phyloP scores from a whole-genome alignment of 1,139 yeast species.

The Taiozyma sp. region DNA sequence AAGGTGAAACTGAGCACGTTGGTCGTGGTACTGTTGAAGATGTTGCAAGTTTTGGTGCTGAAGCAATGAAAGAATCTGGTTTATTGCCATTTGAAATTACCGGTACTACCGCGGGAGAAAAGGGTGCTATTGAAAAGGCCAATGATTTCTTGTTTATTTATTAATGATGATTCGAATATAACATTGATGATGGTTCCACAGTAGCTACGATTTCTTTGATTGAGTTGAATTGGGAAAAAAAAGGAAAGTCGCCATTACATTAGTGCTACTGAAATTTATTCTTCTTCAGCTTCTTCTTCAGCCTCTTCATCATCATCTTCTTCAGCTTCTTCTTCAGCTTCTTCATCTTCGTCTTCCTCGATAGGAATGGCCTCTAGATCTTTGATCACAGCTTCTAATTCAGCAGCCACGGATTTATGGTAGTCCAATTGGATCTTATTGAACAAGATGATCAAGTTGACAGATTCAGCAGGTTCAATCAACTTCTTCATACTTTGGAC shows the following conservation, averaged over 20 bases:
- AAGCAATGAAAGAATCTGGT: slow-evolving; percentile 3
- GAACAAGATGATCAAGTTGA: slow-evolving; percentile 56
- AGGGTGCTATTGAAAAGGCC: slow-evolving; percentile 1
- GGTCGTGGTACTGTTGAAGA: slow-evolving; percentile 2
- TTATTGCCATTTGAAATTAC: slow-evolving; percentile 2
- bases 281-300: slow-evolving; percentile 14
- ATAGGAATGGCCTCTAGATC: slow-evolving; percentile 32
- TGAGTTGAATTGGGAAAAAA: too few relatives aligned
- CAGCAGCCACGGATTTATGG: slow-evolving; percentile 47
- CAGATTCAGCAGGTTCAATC: slow-evolving; percentile 59
- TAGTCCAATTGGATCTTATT: slow-evolving; percentile 64
- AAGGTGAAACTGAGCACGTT: slow-evolving; percentile 20
- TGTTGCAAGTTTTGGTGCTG: slow-evolving; percentile 1
- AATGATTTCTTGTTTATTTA: neutral
- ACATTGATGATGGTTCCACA: too few relatives aligned
- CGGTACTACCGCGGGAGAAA: neutral
- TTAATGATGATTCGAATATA: neutral
- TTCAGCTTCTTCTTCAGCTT: slow-evolving; percentile 26
- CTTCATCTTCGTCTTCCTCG: slow-evolving; percentile 34
- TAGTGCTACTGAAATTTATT: neutral
- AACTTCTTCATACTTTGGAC: slow-evolving; percentile 72
- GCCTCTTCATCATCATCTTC: slow-evolving; percentile 26
- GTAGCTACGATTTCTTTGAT: too few relatives aligned
- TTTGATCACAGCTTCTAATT: slow-evolving; percentile 36
- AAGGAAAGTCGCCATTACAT: neutral